Evolutionary conservation across 2,329 filamentous ascomycete genomes (phyloP).

Genomic region (Trichoderma sp.): DNA sequence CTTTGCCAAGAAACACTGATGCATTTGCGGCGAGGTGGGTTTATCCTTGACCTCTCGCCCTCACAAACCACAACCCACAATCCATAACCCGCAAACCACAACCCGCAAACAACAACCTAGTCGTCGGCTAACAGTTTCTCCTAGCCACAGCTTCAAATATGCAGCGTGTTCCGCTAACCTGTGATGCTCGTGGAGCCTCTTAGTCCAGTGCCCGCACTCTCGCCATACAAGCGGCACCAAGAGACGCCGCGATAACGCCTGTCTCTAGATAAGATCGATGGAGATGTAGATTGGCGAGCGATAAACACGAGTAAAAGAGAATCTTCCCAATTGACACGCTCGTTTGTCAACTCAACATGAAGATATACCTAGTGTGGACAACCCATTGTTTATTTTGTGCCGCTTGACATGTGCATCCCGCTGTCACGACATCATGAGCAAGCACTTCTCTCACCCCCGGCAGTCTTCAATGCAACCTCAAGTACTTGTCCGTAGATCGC

Average conservation of each 20-base stretch:
- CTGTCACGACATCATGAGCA: not conserved
- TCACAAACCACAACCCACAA: slow-evolving; percentile 14
- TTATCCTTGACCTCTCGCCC: not conserved
- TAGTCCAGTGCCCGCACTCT: not conserved
- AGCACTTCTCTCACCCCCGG: not conserved
- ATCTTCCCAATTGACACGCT: not conserved
- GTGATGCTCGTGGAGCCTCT: slow-evolving; percentile 13
- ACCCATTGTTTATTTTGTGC: not conserved
- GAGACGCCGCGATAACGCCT: slow-evolving; percentile 18
- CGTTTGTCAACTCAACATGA: not conserved
- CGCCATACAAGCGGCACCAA: not conserved
- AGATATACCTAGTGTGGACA: not conserved
- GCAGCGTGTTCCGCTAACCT: not conserved
- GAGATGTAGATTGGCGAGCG: slow-evolving; percentile 28
- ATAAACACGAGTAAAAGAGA: slow-evolving; percentile 9
- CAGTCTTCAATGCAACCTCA: not conserved
- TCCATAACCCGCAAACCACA: not conserved
- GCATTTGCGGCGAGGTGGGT: slow-evolving; percentile 9
- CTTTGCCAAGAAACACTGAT: not conserved
- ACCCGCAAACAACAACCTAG: not conserved
- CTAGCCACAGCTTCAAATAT: not conserved
- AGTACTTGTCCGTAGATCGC: not conserved
- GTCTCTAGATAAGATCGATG: slow-evolving; percentile 23
- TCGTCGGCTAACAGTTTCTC: slow-evolving; percentile 11
- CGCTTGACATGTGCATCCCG: not conserved